Conservation (phyloP, 78 protist genomes). For the Paratrimastix pyriformis region DNA sequence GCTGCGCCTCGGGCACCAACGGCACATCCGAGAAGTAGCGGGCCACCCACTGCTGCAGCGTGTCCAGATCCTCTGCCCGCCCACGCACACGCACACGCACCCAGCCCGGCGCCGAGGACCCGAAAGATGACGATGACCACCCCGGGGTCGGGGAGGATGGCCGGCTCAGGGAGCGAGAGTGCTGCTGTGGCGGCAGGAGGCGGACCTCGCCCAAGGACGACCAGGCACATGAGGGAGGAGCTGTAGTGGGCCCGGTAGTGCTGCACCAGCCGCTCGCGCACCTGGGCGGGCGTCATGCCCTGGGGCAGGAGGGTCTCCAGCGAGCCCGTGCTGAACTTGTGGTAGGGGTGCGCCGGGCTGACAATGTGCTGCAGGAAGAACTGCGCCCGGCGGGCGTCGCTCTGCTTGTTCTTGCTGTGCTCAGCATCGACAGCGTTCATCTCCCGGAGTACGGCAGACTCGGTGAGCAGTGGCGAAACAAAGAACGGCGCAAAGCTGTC, state of each 20-base stretch:
- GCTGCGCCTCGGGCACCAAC: too few species aligned
- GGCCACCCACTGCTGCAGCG: not conserved
- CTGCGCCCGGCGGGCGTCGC: not conserved
- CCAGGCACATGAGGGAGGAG: not conserved
- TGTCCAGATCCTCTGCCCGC: not conserved
- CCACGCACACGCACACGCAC: too few species aligned
- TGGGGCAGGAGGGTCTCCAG: not conserved
- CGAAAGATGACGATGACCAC: too few species aligned
- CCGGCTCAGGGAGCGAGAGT: too few species aligned
- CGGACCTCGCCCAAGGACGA: not conserved
- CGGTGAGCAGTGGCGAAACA: constrained; percentile 2
- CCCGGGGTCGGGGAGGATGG: too few species aligned
- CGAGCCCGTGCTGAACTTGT: not conserved
- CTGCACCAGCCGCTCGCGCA: not conserved
- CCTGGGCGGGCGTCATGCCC: not conserved
- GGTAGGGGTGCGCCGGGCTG: not conserved
- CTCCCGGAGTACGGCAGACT: not conserved
- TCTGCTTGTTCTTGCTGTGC: constrained; percentile 2
- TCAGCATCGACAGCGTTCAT: constrained; percentile 2
- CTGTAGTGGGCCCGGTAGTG: not conserved
- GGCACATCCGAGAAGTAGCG: not conserved
- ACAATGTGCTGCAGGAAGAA: not conserved
- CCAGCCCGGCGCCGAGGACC: too few species aligned
- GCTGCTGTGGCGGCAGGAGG: too few species aligned
- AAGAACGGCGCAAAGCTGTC: not conserved